Conservation (phyloP, 495 filamentous ascomycete species). For the Apodospora peruviana region DNA sequence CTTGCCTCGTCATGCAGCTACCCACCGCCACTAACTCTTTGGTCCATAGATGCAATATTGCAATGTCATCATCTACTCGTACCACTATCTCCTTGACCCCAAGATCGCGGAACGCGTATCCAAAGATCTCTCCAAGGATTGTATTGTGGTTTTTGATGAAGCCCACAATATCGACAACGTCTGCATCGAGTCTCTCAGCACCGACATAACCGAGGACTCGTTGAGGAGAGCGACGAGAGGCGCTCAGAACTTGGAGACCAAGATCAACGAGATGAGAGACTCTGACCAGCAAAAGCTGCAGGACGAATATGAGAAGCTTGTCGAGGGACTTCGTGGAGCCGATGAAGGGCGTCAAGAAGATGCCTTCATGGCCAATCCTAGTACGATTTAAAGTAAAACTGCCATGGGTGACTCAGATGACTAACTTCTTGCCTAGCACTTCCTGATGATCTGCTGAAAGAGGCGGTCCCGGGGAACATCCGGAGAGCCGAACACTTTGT, state of each 20-base stretch:
- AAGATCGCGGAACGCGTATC: conserved; percentile 98
- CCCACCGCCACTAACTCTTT: conserved; percentile 8
- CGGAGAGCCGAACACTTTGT: conserved; percentile 94
- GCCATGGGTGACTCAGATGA: not conserved
- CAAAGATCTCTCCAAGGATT: conserved; percentile 93
- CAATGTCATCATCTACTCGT: conserved; percentile 99
- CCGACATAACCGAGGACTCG: conserved; percentile 93
- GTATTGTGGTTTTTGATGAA: conserved; percentile 98
- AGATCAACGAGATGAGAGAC: conserved; percentile 86
- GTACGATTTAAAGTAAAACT: too few relatives aligned
- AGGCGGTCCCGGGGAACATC: conserved; percentile 96
- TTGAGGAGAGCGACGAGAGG: conserved; percentile 82
- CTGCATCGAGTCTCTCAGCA: conserved; percentile 95
- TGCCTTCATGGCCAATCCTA: conserved; percentile 92
- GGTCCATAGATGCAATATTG: conserved; percentile 80
- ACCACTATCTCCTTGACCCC: conserved; percentile 95
- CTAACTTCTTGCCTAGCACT: conserved; percentile 40
- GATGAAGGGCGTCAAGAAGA: conserved; percentile 88
- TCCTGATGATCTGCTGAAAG: conserved; percentile 77
- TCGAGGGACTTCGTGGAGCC: conserved; percentile 82
- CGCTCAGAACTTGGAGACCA: conserved; percentile 82
- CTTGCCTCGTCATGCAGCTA: conserved; percentile 3
- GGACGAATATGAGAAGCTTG: conserved; percentile 91
- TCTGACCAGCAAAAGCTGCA: conserved; percentile 89
- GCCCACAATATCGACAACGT: conserved; percentile 99